A percentile compares a stretch with the other conserved stretches of the same genome.
phyloP scores from a whole-genome alignment of 192 early-diverging fungal genomes.

The Coemansia sp. region DNA sequence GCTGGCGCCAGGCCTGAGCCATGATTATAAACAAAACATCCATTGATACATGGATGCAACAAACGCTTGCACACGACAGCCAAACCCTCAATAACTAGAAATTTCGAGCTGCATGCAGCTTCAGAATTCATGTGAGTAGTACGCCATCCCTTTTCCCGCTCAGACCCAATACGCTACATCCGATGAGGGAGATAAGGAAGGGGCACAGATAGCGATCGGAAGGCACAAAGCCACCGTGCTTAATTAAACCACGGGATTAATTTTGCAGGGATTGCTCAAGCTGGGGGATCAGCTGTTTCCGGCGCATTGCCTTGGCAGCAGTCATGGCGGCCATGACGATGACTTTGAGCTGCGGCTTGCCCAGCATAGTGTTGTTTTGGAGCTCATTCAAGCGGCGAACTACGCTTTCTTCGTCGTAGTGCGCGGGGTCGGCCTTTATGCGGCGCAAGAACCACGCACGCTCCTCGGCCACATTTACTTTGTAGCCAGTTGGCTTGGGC shows the following conservation, averaged over 20 bases:
- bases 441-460: constrained; percentile 47
- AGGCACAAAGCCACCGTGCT: neutral
- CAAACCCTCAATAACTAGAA: neutral
- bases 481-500: constrained; percentile 3
- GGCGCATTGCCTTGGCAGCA: constrained; percentile 50
- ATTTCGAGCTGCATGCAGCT: constrained; percentile 4
- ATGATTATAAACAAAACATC: neutral
- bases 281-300: constrained; percentile 43
- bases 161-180: neutral
- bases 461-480: constrained; percentile 44
- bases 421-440: constrained; percentile 52
- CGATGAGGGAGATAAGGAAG: neutral
- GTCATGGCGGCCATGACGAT: constrained; percentile 33
- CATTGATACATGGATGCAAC: neutral
- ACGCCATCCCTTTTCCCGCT: neutral
- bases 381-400: constrained; percentile 40
- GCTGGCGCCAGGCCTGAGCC: neutral
- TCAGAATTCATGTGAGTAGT: constrained; percentile 1
- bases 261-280: constrained; percentile 18
- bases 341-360: constrained; percentile 43
- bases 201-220: constrained; percentile 2
- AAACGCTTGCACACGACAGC: neutral
- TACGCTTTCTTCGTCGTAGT: constrained; percentile 48
- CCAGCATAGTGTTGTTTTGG: constrained; percentile 18
- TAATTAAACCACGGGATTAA: neutral